Conservation (phyloP, 306 rosid species). For the Biancaea sappan region DNA sequence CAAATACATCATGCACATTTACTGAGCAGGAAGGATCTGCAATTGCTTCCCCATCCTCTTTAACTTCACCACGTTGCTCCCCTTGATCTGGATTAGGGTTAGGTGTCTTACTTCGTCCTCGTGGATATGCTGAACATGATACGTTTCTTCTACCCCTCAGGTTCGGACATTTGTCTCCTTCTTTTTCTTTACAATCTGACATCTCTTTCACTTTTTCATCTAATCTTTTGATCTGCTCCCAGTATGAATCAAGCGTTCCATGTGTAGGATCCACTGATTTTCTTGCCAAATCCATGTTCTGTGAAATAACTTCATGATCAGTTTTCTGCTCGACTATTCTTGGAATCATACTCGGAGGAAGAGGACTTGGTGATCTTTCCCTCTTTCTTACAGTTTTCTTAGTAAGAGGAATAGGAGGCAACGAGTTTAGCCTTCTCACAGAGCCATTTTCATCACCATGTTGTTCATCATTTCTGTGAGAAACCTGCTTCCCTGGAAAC, state of each 20-base stretch:
- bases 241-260: conserved; percentile 51
- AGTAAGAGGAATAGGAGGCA: conserved; percentile 61
- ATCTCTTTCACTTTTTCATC: conserved; percentile 76
- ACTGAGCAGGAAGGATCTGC: conserved; percentile 37
- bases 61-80: conserved; percentile 13
- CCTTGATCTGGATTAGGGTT: conserved; percentile 26
- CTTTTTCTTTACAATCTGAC: conserved; percentile 55
- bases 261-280: conserved; percentile 24
- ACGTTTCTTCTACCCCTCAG: conserved; percentile 43
- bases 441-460: conserved; percentile 15
- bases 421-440: conserved; percentile 63
- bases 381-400: conserved; percentile 49
- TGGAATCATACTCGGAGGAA: conserved; percentile 32
- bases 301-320: conserved; percentile 41
- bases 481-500: conserved; percentile 45
- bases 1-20: conserved; percentile 74
- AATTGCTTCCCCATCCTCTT: conserved; percentile 26
- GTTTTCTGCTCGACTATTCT: conserved; percentile 27
- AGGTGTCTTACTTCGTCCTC: conserved; percentile 17
- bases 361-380: conserved; percentile 50
- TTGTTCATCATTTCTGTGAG: conserved; percentile 41
- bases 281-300: conserved; percentile 38
- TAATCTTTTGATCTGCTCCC: conserved; percentile 63
- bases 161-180: conserved; percentile 34
- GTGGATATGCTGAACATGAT: conserved; percentile 51